A percentile compares a stretch with the other conserved stretches of the same genome.
Evolutionary conservation across 1,284 basidiomycete genomes (phyloP).

Genomic region (Schizopora paradoxa): DNA sequence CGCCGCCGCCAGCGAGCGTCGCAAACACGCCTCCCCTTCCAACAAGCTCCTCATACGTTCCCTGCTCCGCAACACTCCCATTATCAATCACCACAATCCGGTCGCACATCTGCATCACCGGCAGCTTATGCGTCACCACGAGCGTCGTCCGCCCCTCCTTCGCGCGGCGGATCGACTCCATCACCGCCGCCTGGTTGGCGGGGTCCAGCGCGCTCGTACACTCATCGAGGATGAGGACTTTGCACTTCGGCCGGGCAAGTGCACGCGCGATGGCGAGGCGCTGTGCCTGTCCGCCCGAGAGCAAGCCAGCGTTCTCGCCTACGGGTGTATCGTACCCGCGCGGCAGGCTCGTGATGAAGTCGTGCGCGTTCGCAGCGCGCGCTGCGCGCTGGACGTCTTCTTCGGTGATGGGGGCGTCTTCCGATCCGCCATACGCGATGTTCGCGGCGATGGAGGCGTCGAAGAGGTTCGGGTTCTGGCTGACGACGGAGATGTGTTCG

Average conservation of each 20-base stretch:
- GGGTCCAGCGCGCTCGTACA: slow-evolving; percentile 89
- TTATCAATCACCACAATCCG: slow-evolving; percentile 79
- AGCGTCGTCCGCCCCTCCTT: slow-evolving; percentile 74
- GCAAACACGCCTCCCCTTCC: slow-evolving; percentile 72
- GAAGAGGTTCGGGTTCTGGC: slow-evolving; percentile 82
- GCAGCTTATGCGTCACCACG: slow-evolving; percentile 90
- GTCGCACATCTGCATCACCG: slow-evolving; percentile 91
- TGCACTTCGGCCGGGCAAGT: slow-evolving; percentile 62
- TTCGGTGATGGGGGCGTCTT: slow-evolving; percentile 40
- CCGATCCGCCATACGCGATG: slow-evolving; percentile 86
- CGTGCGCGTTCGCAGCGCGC: slow-evolving; percentile 73
- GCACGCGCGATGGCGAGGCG: slow-evolving; percentile 90
- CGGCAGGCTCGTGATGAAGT: slow-evolving; percentile 80
- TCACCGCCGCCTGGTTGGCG: slow-evolving; percentile 73
- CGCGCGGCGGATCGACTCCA: slow-evolving; percentile 69
- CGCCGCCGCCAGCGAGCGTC: slow-evolving; percentile 77
- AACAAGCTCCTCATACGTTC: slow-evolving; percentile 70
- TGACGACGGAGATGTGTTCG: slow-evolving; percentile 81
- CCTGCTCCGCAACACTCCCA: slow-evolving; percentile 76
- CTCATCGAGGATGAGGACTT: slow-evolving; percentile 89
- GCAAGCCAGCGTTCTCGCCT: slow-evolving; percentile 83
- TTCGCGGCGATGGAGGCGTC: slow-evolving; percentile 82
- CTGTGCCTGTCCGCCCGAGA: slow-evolving; percentile 95
- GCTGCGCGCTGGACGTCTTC: slow-evolving; percentile 68
- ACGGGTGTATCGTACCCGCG: slow-evolving; percentile 82